Conservation (phyloP, 2,329 filamentous ascomycete genomes). For the Diaporthe helianthi region DNA sequence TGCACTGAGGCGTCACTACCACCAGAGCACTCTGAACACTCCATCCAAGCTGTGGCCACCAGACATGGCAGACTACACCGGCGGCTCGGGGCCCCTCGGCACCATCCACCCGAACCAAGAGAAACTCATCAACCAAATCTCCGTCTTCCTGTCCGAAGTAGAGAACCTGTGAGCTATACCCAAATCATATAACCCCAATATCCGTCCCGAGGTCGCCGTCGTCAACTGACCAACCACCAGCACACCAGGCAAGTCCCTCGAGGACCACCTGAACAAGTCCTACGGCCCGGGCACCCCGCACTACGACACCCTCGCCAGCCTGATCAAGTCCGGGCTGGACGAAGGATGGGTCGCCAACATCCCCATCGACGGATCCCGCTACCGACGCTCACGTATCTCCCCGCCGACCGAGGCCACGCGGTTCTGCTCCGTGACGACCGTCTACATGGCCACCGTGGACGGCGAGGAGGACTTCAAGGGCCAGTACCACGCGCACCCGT, state of each 20-base stretch:
- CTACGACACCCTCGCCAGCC: slow-evolving; percentile 51
- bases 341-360: slow-evolving; percentile 55
- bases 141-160: slow-evolving; percentile 20
- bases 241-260: slow-evolving; percentile 54
- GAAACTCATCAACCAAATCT: slow-evolving; percentile 19
- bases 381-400: slow-evolving; percentile 55
- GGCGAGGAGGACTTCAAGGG: slow-evolving; percentile 55
- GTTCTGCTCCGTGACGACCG: slow-evolving; percentile 63
- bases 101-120: slow-evolving; percentile 21
- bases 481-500: slow-evolving; percentile 61
- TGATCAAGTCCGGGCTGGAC: slow-evolving; percentile 48
- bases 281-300: slow-evolving; percentile 52
- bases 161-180: slow-evolving; percentile 21
- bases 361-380: slow-evolving; percentile 53
- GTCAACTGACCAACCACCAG: slow-evolving; percentile 37
- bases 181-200: no score
- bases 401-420: slow-evolving; percentile 53
- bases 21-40: neutral
- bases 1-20: no score
- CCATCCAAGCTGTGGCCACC: neutral
- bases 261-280: slow-evolving; percentile 49
- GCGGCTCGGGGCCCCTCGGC: slow-evolving; percentile 16
- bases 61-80: slow-evolving; percentile 26
- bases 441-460: slow-evolving; percentile 56
- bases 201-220: no score